Evolutionary conservation across 2,329 filamentous ascomycete species (phyloP), one percentile per base, ranked within the genome.

Genomic region (Colletotrichum orchidophilum): DNA sequence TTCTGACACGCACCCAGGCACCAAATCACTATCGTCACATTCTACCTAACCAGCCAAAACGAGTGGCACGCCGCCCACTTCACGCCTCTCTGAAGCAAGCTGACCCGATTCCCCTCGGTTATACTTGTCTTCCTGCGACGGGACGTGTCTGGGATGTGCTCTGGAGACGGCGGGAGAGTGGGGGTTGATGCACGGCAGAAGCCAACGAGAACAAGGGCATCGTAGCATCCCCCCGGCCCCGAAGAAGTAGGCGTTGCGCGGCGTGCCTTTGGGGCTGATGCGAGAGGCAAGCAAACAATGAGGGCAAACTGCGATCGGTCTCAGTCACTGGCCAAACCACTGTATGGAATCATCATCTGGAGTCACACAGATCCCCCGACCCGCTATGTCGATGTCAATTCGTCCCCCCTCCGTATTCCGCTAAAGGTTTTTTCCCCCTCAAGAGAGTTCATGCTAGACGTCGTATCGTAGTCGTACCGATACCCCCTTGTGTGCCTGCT

Each of bases 21-120:
- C 42, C 42, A 66, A 39, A 31, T 27, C 63, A 27, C 53, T 69
- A 35, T 54, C 42, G 66, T 66, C 54, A 53, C 33, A 39, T 15
- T 54, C 11, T 18, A 5, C 26, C 33, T 35, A 29, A 61, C 7
- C 33, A 39, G 15, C 35, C 46, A 49, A 35, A 49, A 46, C 54
- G 15, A 35, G 24, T 15, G 9, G 24, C 31, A 29, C 54, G 31
- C 29, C 11, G n/a, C 54, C 52, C 52, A 42, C 24, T 29, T 55
- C 21, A 39, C 49, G 35, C 35, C 29, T 5, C 24, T 12, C 6
- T 60, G 46, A 61, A 61, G 63, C 63, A 70, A 60, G n/a, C 54
- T 27, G 53, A 70, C 67, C 63, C 63, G 63, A 59, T 49, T 8
- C 27, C 21, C 31, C 24, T 70, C 63, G 67, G 67, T 35, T 66